Evolutionary conservation across 2,329 filamentous ascomycete species (phyloP).

Genomic region (Alternaria sp.): DNA sequence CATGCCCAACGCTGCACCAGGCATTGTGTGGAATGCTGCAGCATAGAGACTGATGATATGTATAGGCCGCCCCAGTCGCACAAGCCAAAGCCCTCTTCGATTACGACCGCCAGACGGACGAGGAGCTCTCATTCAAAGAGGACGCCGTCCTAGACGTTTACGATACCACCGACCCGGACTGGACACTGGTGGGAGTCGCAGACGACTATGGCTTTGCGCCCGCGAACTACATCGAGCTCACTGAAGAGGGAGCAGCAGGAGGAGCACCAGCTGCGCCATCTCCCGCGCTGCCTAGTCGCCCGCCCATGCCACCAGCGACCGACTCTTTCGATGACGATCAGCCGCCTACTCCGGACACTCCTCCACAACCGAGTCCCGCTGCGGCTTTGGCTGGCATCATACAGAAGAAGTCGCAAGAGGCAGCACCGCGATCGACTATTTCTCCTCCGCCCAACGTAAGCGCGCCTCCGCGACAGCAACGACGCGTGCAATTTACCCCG

Average conservation of each 20-base stretch:
- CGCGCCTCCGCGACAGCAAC: slow-evolving; percentile 54
- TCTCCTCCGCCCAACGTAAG: slow-evolving; percentile 61
- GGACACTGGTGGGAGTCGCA: slow-evolving; percentile 88
- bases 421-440: slow-evolving; percentile 35
- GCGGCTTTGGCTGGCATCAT: slow-evolving; percentile 64
- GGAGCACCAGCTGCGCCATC: slow-evolving; percentile 49
- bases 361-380: slow-evolving; percentile 61
- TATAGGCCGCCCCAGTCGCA: slow-evolving; percentile 65
- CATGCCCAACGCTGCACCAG: not conserved
- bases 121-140: slow-evolving; percentile 95
- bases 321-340: slow-evolving; percentile 53
- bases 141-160: slow-evolving; percentile 83
- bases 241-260: slow-evolving; percentile 53
- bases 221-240: slow-evolving; percentile 89
- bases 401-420: slow-evolving; percentile 54
- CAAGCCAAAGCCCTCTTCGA: slow-evolving; percentile 95
- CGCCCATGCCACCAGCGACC: slow-evolving; percentile 47
- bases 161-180: slow-evolving; percentile 91
- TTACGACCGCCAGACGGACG: slow-evolving; percentile 95
- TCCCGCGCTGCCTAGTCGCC: slow-evolving; percentile 50
- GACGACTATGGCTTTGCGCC: slow-evolving; percentile 93
- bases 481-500: slow-evolving; percentile 64
- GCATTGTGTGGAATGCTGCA: not conserved
- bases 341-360: slow-evolving; percentile 54
- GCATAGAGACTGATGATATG: slow-evolving; percentile 10